A percentile compares a stretch with the other conserved stretches of the same genome.
These are phyloP conservation scores for Starmera amethionina DNA, from an alignment of 805 yeast species.

Conservation along the genomic window DNA sequence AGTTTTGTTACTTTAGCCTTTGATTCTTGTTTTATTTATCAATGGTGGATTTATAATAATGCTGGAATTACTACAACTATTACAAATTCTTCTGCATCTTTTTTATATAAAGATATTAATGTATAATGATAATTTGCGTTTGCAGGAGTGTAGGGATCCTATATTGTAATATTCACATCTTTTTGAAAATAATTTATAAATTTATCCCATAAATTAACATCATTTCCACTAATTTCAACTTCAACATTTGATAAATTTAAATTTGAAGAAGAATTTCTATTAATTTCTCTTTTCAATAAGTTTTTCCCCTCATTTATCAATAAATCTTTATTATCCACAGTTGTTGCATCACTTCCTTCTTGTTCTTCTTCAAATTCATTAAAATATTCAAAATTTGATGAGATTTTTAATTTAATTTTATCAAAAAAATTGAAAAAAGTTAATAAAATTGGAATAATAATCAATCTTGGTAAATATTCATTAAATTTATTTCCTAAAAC, in stretches of 20 bases:
- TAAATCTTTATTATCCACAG: conserved; percentile 5
- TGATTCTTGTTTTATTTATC: conserved; percentile 27
- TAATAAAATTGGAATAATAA: conserved; percentile 59
- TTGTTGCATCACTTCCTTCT: neutral
- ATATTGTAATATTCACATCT: too few species aligned
- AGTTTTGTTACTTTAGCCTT: conserved; percentile 28
- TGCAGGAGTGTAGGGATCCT: too few species aligned
- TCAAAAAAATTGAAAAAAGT: conserved; percentile 63
- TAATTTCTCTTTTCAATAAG: conserved; percentile 15
- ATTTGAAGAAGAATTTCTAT: too few species aligned
- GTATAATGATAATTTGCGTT: too few species aligned
- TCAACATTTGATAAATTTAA: too few species aligned
- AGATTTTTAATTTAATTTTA: conserved; percentile 30
- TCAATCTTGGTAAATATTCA: conserved; percentile 65
- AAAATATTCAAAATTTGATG: conserved; percentile 15
- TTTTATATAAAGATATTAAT: too few species aligned
- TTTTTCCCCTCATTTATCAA: conserved; percentile 16
- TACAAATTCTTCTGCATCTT: too few species aligned
- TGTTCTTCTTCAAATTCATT: conserved; percentile 23
- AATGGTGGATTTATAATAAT: conserved; percentile 20
- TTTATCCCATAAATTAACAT: too few species aligned
- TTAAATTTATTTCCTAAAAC: conserved; percentile 65
- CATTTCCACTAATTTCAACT: too few species aligned
- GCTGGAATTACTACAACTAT: too few species aligned
- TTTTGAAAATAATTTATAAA: too few species aligned